Evolutionary conservation across 208 protist genomes (phyloP), one percentile per base, ranked within the genome.

Genomic region (Leishmania mexicana): DNA sequence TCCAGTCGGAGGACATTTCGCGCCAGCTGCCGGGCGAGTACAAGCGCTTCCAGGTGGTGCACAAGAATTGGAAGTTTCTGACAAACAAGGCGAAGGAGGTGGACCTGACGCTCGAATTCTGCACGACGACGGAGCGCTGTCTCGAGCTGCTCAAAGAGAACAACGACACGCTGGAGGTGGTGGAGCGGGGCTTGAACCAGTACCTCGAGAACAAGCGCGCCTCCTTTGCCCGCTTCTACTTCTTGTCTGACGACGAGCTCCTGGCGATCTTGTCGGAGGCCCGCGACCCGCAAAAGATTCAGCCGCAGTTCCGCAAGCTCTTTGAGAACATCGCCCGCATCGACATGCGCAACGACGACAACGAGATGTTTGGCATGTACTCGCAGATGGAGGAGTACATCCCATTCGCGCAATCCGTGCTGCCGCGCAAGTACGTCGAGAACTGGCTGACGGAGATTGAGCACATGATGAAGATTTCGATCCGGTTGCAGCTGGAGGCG

Each of bases 401-500:
- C 45, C 89, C 93, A 7, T 99, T 99, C 81, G 84, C 87, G 38
- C 92, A 99, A 81, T 88, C 90, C 21, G 92, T 99, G 60, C 83
- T 97, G 78, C 98, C 98, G 47, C 97, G 97, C 65, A 98, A 98
- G 84, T 97, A 98, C 81, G 98, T 99, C 53, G 98, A 99, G 87
- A 96, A 98, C 80, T 99, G 99, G 99, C 92, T 99, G 81, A 97
- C 95, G 35, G 94, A 99, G 76, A 96, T 99, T 78, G 98, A 99
- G 88, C 79, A 81, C 57, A 97, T 98, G 90, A 99, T 99, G 97
- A 96, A 96, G 83, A 76, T 91, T 45, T 98, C 96, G 1, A 97
- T 99, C 68, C 94, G 97, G 47, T 81, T 90, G 38, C 89, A 97
- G 80, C 83, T 99, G 24, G 90, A 98, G 65, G 86, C 95, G 62